Evolutionary conservation across 495 filamentous ascomycete genomes (phyloP).

Genomic region (Aspergillus sclerotiicarbonarius): DNA sequence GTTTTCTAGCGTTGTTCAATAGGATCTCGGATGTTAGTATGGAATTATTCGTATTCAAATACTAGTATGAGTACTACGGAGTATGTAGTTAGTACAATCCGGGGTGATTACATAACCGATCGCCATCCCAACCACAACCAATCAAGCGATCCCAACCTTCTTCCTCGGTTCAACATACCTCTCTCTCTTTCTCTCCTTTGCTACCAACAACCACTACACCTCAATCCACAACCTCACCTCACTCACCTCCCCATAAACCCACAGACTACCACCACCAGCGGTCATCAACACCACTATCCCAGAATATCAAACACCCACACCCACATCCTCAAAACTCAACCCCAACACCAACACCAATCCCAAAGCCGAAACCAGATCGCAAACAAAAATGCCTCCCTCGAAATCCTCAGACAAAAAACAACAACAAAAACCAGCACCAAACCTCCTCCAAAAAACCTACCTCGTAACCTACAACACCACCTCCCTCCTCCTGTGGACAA

Average conservation of each 20-base stretch:
- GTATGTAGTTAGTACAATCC: not conserved
- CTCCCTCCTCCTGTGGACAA: slow-evolving; percentile 71
- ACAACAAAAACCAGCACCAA: no score
- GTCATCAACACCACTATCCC: not conserved
- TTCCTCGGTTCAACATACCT: not conserved
- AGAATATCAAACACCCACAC: not conserved
- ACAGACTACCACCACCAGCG: not conserved
- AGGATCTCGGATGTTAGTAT: no score
- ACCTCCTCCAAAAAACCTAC: slow-evolving; percentile 50
- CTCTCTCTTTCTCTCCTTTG: not conserved
- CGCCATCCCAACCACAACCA: not conserved
- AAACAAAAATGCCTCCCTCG: not conserved
- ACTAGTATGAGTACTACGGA: not conserved
- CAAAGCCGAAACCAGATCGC: not conserved
- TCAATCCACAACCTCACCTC: not conserved
- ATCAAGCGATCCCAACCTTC: not conserved
- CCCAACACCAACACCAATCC: slow-evolving; percentile 10
- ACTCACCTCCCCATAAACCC: not conserved
- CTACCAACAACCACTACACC: not conserved
- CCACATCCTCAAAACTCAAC: no score
- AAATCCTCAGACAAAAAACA: slow-evolving; percentile 17
- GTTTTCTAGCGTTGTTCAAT: slow-evolving; percentile 9
- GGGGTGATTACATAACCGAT: slow-evolving; percentile 2
- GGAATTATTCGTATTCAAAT: no score
- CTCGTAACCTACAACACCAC: slow-evolving; percentile 80